Evolutionary conservation across 139 green algal genomes (phyloP), one percentile per base, ranked within the genome.

Genomic region (Coelastrella sp.): DNA sequence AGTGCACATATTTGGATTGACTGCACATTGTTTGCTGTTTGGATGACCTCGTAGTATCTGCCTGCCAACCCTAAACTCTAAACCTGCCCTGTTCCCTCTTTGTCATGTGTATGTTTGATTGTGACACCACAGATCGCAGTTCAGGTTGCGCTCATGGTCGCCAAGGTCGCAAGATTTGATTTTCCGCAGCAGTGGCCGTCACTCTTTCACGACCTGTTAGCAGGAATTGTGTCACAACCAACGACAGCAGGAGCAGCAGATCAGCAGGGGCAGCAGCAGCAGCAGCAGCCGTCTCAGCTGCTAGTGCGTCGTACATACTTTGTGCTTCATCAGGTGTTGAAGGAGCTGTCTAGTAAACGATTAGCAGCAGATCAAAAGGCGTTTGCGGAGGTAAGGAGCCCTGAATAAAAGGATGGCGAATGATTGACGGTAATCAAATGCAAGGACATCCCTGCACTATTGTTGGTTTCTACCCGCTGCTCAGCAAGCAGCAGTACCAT

Each of bases 331-430:
- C 95, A 98, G 82, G 89, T 98, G 11, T 89, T 99, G n/a, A 99
- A 99, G 89, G 96, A 99, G 89, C 92, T 99, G 30, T 90, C 94
- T 35, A 95, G 91, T 72, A 99, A 98, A 90, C 92, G 96, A 19
- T 91, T 99, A 34, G 79, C 85, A 2, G 82, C 90, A 25, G 96
- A 99, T 75, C 94, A 98, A 86, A 88, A 88, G n/a, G 92, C 89
- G 43, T 99, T 99, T 89, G 90, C 93, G 57, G 86, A 94, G 90
- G 91, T 96, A 72, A 15, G 60, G n/a, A n/a, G n/a, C n/a, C n/a
- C n/a, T n/a, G n/a, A n/a, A n/a, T n/a, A n/a, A n/a, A n/a, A n/a
- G n/a, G n/a, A n/a, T n/a, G n/a, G n/a, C n/a, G n/a, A n/a, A n/a
- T n/a, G n/a, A n/a, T n/a, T n/a, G n/a, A n/a, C n/a, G n/a, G n/a